Base-by-base conservation (phyloP, 176 grass and related monocot species). In the Zoysia japonica region DNA sequence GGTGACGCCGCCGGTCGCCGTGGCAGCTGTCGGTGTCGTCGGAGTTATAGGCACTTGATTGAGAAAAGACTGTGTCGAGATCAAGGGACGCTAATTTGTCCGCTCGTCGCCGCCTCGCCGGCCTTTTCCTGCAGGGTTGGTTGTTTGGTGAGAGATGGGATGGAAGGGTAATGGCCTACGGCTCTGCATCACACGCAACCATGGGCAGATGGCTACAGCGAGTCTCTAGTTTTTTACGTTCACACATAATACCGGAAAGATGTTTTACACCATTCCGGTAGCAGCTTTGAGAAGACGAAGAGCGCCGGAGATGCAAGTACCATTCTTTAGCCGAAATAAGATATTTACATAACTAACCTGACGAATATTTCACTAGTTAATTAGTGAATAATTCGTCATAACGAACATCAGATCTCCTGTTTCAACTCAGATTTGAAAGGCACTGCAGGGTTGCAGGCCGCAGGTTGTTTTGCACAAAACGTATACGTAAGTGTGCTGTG, bases 121-220 rank as follows among this genome's bases (percentile, higher is more conserved):
- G 43, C 59, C 1, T 62, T 65, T 56, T 67, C 37, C 65, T 44
- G 15, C 36, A 51, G n/a, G 8, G 45, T 78, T 84, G 54, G 74
- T 84, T 84, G 82, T 84, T 76, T 59, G 71, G 81, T 83, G 62
- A 65, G 71, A 55, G 71, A 35, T 48, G 9, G 51, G 13, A 45
- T 56, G 17, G n/a, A 61, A 55, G 17, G 55, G 5, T 35, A 2
- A 35, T 61, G 57, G 51, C 16, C 1, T 20, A 78, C 37, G 40
- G 8, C 17, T 20, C 9, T 42, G 3, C 16, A 20, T 48, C 52
- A 70, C 52, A 47, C 13, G 59, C 5, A 19, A n/a, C 54, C 5
- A 6, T 7, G 6, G 1, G 16, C 54, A n/a, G 16, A 56, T 5
- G 6, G n/a, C 11, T 1, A 5, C n/a, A 15, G 28, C 28, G 28